Evolutionary conservation across 2,329 filamentous ascomycete species (phyloP).

Genomic region (Rhytidhysteron rufulum): DNA sequence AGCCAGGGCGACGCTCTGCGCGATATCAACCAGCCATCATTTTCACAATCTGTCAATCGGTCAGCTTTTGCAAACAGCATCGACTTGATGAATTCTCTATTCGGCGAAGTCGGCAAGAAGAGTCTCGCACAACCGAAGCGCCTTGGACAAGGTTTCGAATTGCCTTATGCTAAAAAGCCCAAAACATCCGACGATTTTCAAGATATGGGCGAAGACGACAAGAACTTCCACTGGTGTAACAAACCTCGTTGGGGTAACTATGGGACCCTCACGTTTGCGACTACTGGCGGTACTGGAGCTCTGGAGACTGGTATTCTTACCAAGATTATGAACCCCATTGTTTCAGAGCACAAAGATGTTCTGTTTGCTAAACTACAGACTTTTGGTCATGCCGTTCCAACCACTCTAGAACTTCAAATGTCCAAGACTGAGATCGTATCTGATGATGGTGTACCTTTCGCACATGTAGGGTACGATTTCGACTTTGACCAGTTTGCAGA

Average conservation of each 20-base stretch:
- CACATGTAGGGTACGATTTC: conserved; percentile 45
- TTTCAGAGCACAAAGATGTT: conserved; percentile 62
- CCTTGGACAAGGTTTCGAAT: conserved; percentile 73
- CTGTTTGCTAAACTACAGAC: conserved; percentile 61
- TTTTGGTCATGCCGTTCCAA: conserved; percentile 50
- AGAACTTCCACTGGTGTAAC: conserved; percentile 66
- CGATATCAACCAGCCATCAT: conserved; percentile 35
- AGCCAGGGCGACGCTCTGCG: conserved; percentile 59
- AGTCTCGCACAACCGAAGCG: conserved; percentile 52
- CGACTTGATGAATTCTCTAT: conserved; percentile 93
- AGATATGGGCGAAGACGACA: conserved; percentile 61
- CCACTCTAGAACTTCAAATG: conserved; percentile 54
- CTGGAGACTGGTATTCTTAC: conserved; percentile 50
- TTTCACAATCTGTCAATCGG: conserved; percentile 18
- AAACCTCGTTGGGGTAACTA: conserved; percentile 77
- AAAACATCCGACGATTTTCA: conserved; percentile 64
- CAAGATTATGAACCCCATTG: conserved; percentile 55
- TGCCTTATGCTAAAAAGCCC: conserved; percentile 77
- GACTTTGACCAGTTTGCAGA: conserved; percentile 51
- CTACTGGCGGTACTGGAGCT: conserved; percentile 37
- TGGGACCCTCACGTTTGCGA: conserved; percentile 66
- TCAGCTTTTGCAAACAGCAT: conserved; percentile 81
- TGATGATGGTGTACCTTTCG: conserved; percentile 57
- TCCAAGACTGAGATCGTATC: conserved; percentile 44
- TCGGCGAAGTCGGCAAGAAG: conserved; percentile 59